Conservation (phyloP, 2,329 filamentous ascomycete genomes). For the Colletotrichum cuscutae region DNA sequence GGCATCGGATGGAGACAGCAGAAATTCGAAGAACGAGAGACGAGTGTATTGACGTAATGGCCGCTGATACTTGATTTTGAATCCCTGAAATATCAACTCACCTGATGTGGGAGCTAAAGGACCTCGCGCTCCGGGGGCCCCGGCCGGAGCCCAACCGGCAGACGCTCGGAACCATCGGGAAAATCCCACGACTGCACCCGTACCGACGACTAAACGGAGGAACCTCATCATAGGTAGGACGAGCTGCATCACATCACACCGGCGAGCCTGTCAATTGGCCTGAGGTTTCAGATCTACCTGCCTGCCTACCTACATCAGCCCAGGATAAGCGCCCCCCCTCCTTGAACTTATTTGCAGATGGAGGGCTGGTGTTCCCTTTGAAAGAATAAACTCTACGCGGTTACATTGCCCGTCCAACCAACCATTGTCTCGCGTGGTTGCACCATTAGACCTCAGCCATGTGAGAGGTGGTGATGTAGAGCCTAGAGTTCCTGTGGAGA, state of each 20-base stretch:
- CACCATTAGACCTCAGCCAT: not conserved
- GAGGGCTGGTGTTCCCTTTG: constrained; percentile 8
- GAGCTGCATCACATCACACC: not conserved
- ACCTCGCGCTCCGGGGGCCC: constrained; percentile 18
- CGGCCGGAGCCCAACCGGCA: constrained; percentile 10
- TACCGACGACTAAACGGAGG: not conserved
- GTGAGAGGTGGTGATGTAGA: not conserved
- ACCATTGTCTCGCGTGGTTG: not conserved
- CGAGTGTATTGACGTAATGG: not conserved
- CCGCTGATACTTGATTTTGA: not conserved
- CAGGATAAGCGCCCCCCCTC: not conserved
- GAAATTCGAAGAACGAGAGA: not conserved
- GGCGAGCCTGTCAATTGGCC: not conserved
- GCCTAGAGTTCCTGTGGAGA: not conserved
- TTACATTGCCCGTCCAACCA: not conserved
- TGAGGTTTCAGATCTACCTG: not conserved
- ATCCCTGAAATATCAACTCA: not conserved
- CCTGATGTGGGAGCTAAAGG: not conserved
- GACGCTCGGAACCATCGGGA: constrained; percentile 13
- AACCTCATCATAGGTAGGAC: not conserved
- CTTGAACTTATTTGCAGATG: not conserved
- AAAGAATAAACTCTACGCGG: not conserved
- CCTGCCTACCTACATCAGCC: not conserved
- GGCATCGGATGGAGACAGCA: not conserved
- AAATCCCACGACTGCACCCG: not conserved